Conservation (phyloP, 2,329 filamentous ascomycete genomes). For the Raffaelea albimanens region DNA sequence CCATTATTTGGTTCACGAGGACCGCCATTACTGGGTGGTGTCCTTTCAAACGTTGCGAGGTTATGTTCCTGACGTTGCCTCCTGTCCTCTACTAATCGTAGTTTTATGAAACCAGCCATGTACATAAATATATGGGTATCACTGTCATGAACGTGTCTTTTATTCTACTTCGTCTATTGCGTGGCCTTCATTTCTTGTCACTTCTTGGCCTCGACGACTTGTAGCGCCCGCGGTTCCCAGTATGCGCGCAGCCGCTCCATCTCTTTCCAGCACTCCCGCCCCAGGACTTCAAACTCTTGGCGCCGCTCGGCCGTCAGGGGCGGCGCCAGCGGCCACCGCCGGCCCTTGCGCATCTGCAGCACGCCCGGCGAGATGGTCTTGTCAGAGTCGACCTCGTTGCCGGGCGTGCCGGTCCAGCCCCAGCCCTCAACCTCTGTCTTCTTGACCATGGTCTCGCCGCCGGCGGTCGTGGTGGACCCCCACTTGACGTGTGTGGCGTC, state of each 20-base stretch:
- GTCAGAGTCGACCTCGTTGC: conserved; percentile 35
- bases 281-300: conserved; percentile 52
- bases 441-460: conserved; percentile 49
- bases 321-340: conserved; percentile 43
- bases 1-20: no score
- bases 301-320: conserved; percentile 53
- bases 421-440: conserved; percentile 80
- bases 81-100: no score
- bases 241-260: conserved; percentile 61
- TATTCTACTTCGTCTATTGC: no score
- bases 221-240: conserved; percentile 41
- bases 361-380: conserved; percentile 33
- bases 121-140: background rate
- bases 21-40: no score
- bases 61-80: no score
- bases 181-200: background rate
- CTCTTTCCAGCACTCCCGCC: conserved; percentile 53
- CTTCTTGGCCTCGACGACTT: background rate
- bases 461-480: conserved; percentile 63
- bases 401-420: conserved; percentile 53
- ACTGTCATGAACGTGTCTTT: no score
- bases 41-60: no score
- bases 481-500: conserved; percentile 60
- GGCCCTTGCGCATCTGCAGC: conserved; percentile 42
- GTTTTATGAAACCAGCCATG: no score